Evolutionary conservation across 1,139 yeast genomes (phyloP), one percentile per base, ranked within the genome.

Genomic region (Pichia sp.): DNA sequence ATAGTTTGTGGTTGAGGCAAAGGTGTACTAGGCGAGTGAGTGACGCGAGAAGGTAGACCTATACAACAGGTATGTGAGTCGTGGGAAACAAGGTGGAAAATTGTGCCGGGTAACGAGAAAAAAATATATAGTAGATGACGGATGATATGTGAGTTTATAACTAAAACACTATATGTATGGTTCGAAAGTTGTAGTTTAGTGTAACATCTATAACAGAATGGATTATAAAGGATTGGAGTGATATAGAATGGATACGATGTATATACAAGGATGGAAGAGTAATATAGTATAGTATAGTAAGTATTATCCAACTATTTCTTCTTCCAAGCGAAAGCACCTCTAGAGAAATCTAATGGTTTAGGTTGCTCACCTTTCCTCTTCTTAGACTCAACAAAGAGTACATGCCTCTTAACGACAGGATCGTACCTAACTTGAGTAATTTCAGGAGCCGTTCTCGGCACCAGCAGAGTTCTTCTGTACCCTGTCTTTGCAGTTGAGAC

Each of bases 401-500:
- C 95, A 65, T 88, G 96, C 50, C 84, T 72, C 56, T 77, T 71
- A 12, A 77, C 86, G 44, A 73, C 56, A 10, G 97, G 97, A 60
- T 91, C 98, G 60, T 91, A 91, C 56, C 94, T 74, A 37, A 89
- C 83, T 60, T 86, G 91, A 41, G 79, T 79, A 50, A 89, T 79
- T 45, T 76, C 68, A 36, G 84, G 84, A 6, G 94, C 77, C 38
- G 84, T 78, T 67, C 96, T 79, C 41, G 91, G 93, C 41, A 89
- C 76, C 43, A 79, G 71, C 50, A 88, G 77, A 63, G 89, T 82
- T 59, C 93, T 77, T 60, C 78, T 77, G 61, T 72, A 84, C 3
- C 96, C 96, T 1, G 96, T 88, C 53, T 81, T 75, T 23, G 96
- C 96, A 1, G 91, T 72, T 1, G 95, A 85, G 3, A 85, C 67